These are phyloP conservation scores for Endotrypanum monterogeii DNA, from an alignment of 208 protist species.

Conservation along the genomic window DNA sequence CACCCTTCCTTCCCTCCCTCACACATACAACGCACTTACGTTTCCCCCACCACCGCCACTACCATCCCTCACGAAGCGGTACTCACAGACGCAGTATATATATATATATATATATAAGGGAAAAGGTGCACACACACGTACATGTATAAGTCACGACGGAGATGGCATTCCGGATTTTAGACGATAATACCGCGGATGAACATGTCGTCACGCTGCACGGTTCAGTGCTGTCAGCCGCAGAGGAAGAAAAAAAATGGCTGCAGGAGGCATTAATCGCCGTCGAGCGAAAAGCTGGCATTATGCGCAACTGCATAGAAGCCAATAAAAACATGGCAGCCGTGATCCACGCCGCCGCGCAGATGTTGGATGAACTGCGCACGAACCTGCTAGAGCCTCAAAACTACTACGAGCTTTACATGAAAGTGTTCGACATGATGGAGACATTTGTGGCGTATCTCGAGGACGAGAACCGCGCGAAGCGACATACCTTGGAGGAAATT, in stretches of 20 bases:
- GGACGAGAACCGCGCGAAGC: slow-evolving; percentile 61
- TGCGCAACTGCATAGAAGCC: slow-evolving; percentile 80
- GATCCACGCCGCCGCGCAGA: slow-evolving; percentile 71
- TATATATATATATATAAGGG: not conserved
- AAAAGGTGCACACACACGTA: not conserved
- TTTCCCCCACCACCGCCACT: too few relatives aligned
- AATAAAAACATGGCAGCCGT: slow-evolving; percentile 34
- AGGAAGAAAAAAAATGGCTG: slow-evolving; percentile 94
- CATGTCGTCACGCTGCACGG: slow-evolving; percentile 53
- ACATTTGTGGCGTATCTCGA: slow-evolving; percentile 88
- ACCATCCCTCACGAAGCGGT: not conserved
- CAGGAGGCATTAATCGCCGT: slow-evolving; percentile 75
- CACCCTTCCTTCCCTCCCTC: not conserved
- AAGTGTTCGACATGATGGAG: slow-evolving; percentile 92
- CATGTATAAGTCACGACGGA: too few relatives aligned
- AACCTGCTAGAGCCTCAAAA: slow-evolving; percentile 94
- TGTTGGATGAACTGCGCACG: slow-evolving; percentile 96
- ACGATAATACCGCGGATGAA: slow-evolving; percentile 1
- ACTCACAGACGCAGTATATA: not conserved
- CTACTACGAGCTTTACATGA: slow-evolving; percentile 98
- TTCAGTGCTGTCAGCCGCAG: slow-evolving; percentile 72
- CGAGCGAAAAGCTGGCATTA: slow-evolving; percentile 61
- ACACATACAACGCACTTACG: not conserved
- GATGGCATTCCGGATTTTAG: slow-evolving; percentile 27
- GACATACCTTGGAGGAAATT: slow-evolving; percentile 82